These are phyloP conservation scores for Dendrobium chrysotoxum DNA, from an alignment of 106 monocot species.

Conservation along the genomic window DNA sequence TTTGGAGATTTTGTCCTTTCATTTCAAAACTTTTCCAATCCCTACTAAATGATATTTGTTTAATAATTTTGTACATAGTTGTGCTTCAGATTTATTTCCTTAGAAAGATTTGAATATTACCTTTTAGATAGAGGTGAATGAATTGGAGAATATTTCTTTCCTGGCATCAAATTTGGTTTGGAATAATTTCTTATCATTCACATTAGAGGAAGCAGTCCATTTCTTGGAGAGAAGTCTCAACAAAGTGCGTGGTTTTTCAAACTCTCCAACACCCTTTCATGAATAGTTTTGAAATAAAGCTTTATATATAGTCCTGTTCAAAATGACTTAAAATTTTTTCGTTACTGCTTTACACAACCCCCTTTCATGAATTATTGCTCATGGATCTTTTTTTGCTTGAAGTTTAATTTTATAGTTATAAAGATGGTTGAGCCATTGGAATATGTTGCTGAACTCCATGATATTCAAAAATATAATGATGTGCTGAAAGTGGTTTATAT, in stretches of 20 bases:
- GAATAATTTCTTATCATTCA: constrained; percentile 47
- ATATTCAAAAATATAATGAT: no score
- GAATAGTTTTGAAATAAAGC: no score
- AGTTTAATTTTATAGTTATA: no score
- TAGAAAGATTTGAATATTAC: constrained; percentile 6
- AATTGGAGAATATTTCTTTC: constrained; percentile 45
- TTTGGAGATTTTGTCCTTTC: background rate
- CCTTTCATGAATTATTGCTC: no score
- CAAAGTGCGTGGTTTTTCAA: constrained; percentile 33
- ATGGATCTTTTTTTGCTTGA: no score
- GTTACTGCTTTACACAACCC: no score
- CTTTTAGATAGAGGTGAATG: constrained; percentile 72
- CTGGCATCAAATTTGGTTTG: constrained; percentile 69
- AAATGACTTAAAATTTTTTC: no score
- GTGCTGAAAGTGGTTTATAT: no score
- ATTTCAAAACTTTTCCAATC: background rate
- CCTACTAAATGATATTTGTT: background rate
- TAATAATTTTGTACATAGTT: background rate
- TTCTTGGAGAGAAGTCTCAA: constrained; percentile 38
- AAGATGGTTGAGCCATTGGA: no score
- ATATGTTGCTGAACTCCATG: no score
- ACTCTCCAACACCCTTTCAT: no score
- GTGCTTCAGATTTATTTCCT: background rate
- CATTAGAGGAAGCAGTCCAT: constrained; percentile 49
- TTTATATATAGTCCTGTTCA: no score